Base-by-base conservation (phyloP, 2,329 filamentous ascomycete species). In the Xylariaceae sp. region DNA sequence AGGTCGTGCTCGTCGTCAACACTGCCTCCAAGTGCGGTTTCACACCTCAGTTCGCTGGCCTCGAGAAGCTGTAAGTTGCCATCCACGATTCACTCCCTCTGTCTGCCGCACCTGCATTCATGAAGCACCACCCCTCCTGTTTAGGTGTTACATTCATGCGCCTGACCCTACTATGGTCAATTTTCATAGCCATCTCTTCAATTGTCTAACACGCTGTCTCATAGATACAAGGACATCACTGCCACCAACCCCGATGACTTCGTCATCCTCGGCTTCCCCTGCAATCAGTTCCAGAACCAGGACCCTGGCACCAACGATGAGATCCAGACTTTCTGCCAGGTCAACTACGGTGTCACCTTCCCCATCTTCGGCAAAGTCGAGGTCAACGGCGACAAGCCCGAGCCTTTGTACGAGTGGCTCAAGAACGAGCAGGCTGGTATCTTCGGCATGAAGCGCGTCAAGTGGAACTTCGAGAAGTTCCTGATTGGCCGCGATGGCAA, bases 391-490 rank as follows among this genome's bases (percentile, higher is more conserved):
- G 81, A 86, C 58, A 75, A 82, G 22, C 86, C 90, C 38, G 81
- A 82, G 59, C 90, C 91, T 1, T 69, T 95, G 29, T 97, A 78
- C 67, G 77, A 86, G 64, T 98, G 80, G 80, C 68, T 86, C 62
- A 86, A 85, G 75, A 67, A 70, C 35, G 72, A 83, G 69, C 85
- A 89, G 75, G 79, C 92, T 1, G 91, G 93, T 19, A 62, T 96
- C 45, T 71, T 97, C 71, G 93, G 93, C 17, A 67, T 97, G 63
- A 92, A 94, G 83, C 71, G 84, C 52, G 77, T 98, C 61, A 96
- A 97, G 85, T 98, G 93, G 93, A 98, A 98, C 73, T 98, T 97
- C 74, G 93, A 98, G 71, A 98, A 98, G 80, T 98, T 96, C 72
- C 73, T 98, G 53, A 75, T 98, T 55, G 86, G 85, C 49, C 79